phyloP scores from a whole-genome alignment of 176 grass and related monocot species.

The Triticum dicoccoides region DNA sequence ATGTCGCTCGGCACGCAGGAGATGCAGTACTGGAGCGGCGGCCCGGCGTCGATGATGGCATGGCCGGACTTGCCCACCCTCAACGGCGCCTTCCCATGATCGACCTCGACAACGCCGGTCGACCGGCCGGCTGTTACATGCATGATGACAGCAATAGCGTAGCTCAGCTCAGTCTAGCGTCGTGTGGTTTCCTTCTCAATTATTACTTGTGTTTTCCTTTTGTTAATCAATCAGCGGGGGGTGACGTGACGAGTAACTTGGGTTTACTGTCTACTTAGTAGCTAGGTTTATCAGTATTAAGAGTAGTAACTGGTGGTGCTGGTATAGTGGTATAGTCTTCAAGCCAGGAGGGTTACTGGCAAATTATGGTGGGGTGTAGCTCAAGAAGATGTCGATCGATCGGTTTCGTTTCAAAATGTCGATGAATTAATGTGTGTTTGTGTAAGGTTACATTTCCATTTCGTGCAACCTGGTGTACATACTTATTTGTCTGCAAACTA shows the following conservation, averaged over 20 bases:
- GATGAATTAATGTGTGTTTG: not conserved
- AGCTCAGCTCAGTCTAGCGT: conserved; percentile 29
- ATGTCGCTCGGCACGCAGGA: conserved; percentile 25
- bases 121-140: not conserved
- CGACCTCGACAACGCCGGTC: not conserved
- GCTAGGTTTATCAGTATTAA: not conserved
- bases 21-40: conserved; percentile 49
- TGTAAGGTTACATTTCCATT: conserved; percentile 27
- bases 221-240: not conserved
- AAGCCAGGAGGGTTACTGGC: not conserved
- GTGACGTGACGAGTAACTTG: not conserved
- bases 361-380: conserved; percentile 9
- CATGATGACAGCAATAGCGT: conserved; percentile 29
- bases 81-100: conserved; percentile 50
- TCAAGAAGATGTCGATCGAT: not conserved
- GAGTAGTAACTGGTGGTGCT: not conserved
- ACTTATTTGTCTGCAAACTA: conserved; percentile 9
- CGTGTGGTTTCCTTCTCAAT: conserved; percentile 19
- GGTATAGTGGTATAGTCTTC: conserved; percentile 13
- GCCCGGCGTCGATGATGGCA: conserved; percentile 38
- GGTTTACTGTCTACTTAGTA: conserved; percentile 8
- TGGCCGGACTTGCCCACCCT: conserved; percentile 60
- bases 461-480: not conserved
- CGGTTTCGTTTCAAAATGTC: not conserved
- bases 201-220: conserved; percentile 4